phyloP scores from a whole-genome alignment of 306 rosid species.

The Casuarina cunninghamiana region DNA sequence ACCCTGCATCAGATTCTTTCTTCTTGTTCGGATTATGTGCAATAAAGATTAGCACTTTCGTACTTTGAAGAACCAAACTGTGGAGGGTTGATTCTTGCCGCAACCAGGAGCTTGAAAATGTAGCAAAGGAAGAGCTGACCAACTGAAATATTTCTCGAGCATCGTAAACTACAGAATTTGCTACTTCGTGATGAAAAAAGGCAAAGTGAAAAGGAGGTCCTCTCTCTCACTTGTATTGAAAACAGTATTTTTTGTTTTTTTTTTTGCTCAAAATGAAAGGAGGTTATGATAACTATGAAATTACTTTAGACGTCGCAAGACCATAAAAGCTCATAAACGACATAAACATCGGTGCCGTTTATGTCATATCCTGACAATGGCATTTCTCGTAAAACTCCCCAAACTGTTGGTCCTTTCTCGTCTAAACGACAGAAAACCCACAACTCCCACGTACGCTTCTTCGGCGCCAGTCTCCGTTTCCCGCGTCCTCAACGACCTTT shows the following conservation, averaged over 20 bases:
- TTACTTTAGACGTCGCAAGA: too few relatives aligned
- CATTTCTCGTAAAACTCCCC: background rate
- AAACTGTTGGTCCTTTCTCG: too few relatives aligned
- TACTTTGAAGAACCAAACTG: background rate
- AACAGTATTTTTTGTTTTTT: too few relatives aligned
- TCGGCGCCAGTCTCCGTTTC: constrained; percentile 39
- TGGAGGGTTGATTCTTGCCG: background rate
- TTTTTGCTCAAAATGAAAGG: too few relatives aligned
- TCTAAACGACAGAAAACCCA: too few relatives aligned
- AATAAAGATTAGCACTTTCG: background rate
- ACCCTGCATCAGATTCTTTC: background rate
- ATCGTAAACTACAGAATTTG: background rate
- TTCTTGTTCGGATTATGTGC: background rate
- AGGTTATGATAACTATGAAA: too few relatives aligned
- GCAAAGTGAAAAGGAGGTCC: too few relatives aligned
- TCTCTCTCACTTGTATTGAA: too few relatives aligned
- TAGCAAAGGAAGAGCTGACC: background rate
- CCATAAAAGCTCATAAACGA: background rate
- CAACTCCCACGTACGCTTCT: constrained; percentile 12
- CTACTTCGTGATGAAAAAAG: background rate
- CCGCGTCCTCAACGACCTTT: constrained; percentile 29
- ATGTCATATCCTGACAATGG: background rate
- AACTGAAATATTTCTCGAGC: background rate
- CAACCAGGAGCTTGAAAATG: background rate
- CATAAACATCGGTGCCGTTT: background rate